Conservation (phyloP, 345 rosid species). For the Moricandia moricandioides region DNA sequence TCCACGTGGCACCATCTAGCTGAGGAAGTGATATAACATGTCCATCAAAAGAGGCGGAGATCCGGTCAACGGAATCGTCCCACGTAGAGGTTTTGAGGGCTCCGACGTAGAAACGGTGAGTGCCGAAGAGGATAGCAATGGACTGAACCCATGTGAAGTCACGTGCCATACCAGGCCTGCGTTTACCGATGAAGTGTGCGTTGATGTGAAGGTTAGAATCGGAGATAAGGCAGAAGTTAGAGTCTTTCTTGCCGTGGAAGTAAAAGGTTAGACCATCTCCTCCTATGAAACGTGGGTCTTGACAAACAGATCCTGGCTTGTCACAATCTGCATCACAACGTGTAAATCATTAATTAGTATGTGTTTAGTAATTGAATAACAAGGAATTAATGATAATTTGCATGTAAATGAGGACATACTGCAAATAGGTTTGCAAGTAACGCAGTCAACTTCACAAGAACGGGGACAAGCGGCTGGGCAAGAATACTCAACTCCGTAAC, state of each 20-base stretch:
- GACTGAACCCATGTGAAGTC: constrained; percentile 27
- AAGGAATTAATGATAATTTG: not conserved
- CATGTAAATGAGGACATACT: constrained; percentile 34
- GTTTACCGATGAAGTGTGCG: constrained; percentile 55
- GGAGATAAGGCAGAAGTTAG: too few relatives aligned
- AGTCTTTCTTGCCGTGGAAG: too few relatives aligned
- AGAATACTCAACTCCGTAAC: constrained; percentile 41
- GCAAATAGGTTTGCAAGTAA: constrained; percentile 62
- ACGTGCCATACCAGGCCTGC: constrained; percentile 35
- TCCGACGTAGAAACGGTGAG: constrained; percentile 49
- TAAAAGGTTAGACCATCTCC: constrained; percentile 58
- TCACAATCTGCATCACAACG: too few relatives aligned
- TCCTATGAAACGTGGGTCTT: constrained; percentile 68
- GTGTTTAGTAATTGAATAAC: not conserved
- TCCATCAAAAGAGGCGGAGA: constrained; percentile 44
- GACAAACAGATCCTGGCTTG: constrained; percentile 56
- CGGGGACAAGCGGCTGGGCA: constrained; percentile 53
- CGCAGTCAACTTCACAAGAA: constrained; percentile 57
- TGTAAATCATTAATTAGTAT: not conserved
- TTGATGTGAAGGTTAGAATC: too few relatives aligned
- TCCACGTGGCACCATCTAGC: constrained; percentile 42
- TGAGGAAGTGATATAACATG: constrained; percentile 27
- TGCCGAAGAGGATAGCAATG: constrained; percentile 47
- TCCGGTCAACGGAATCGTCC: constrained; percentile 49
- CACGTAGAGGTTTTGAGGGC: constrained; percentile 56